Base-by-base conservation (phyloP, 2,329 filamentous ascomycete genomes). In the Talaromyces marneffei region DNA sequence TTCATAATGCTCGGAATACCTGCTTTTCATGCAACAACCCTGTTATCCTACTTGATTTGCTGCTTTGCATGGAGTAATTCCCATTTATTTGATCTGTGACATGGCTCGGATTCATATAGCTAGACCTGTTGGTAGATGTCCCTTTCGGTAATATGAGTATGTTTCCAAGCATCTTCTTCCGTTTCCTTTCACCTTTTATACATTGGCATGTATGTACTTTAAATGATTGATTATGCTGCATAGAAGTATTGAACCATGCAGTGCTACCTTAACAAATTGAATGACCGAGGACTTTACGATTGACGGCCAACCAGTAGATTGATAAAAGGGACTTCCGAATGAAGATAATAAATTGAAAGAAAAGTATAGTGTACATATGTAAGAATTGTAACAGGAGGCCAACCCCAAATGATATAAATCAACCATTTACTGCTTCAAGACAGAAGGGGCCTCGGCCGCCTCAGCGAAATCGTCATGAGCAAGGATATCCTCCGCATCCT, bases 401-500 rank as follows among this genome's bases (percentile, higher is more conserved):
- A 9, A 23, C 33, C 25, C 20, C 52, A 27, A 18, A 39, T 18
- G 14, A 25, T 8, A n/a, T 8, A 39, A 37, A 9, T 2, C 35
- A 40, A 40, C 35, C 7, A 40, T n/a, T 55, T 27, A 55, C 33
- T 39, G 48, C 16, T 18, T 27, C 52, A 55, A 27, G 8, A n/a
- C 7, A 16, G 52, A 25, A 35, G 31, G 18, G n/a, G 57, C 12
- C 35, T 62, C 16, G 4, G 44, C 25, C 39, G 29, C 25, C 46
- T 64, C 60, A 44, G 40, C 62, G 60, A 42, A 63, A 44, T 54
- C 63, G 61, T 65, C 62, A 39, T 70, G 56, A 3, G 68, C 69
- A 37, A 74, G 60, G 12, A 71, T 57, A 18, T 72, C 67, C 4
- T 63, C 57, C 10, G 48, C 35, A 33, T 61, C 53, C 16, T 37